Base-by-base conservation (phyloP, 805 yeast genomes). In the Yamadazyma endophytica region DNA sequence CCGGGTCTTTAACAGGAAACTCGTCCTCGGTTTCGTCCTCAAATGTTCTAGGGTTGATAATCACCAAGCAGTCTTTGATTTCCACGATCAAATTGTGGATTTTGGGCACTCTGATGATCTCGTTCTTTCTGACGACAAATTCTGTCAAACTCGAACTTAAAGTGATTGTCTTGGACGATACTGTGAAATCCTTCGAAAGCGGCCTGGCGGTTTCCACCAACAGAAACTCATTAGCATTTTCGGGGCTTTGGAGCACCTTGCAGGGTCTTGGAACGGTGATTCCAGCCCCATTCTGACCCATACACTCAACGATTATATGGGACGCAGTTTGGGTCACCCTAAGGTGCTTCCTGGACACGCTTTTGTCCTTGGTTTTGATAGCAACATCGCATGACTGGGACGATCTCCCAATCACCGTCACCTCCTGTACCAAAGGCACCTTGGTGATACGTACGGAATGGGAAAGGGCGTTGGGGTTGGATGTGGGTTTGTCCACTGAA, bases 231-330 rank as follows among this genome's bases (percentile, higher is more conserved):
- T 47, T 43, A 9, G 41, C 35, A 7, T 43, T 32, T 23, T 45
- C 46, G 11, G 54, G 44, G 4, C 50, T 47, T n/a, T 30, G 24
- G 31, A 39, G 46, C 12, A 65, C 64, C 11, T 47, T 44, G 32
- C 70, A 65, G 12, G 58, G 46, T 32, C 53, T 57, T 0, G 95
- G 92, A 24, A 86, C 71, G 4, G 73, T 65, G 13, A 88, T 72
- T 7, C 73, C 69, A 30, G 84, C 60, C 8, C 97, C 96, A 54
- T 90, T 90, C 58, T 78, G 73, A 3, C 97, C 97, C 33, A 77
- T 54, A 55, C 97, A 90, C 26, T 72, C 72, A 30, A 90, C 52
- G 11, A 58, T 62, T 26, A 86, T 53, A 20, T 71, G 60, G 8
- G 53, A 52, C 3, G 47, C 49, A 1, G 61, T 44, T 13, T 21